phyloP scores from a whole-genome alignment of 495 filamentous ascomycete species.

The Bombardia bombarda region DNA sequence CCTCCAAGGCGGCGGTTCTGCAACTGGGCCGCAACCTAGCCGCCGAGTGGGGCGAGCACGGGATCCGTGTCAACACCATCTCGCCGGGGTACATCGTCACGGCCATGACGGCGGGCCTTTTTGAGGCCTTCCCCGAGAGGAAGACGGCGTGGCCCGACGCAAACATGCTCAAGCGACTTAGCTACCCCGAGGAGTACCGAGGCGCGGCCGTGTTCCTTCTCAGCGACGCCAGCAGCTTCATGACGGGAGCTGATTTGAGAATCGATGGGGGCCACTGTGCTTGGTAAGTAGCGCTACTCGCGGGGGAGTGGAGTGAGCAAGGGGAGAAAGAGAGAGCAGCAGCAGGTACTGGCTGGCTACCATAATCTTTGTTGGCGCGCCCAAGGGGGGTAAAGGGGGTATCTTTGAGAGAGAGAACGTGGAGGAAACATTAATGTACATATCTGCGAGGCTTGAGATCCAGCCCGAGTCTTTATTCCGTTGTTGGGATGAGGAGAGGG shows the following conservation, averaged over 20 bases:
- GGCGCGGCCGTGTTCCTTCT: constrained; percentile 78
- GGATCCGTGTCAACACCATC: constrained; percentile 91
- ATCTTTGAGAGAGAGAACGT: too few relatives aligned
- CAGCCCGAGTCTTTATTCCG: too few relatives aligned
- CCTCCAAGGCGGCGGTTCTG: constrained; percentile 80
- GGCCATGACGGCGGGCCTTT: constrained; percentile 78
- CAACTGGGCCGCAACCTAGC: constrained; percentile 84
- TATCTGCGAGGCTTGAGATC: too few relatives aligned
- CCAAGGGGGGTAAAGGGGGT: too few relatives aligned
- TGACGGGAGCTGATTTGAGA: constrained; percentile 72
- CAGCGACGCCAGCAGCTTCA: constrained; percentile 79
- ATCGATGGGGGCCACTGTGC: constrained; percentile 78
- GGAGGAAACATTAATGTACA: too few relatives aligned
- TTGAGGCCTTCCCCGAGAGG: constrained; percentile 67
- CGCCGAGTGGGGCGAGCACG: constrained; percentile 74
- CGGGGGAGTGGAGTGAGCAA: too few relatives aligned
- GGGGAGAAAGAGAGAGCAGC: too few relatives aligned
- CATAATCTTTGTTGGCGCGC: too few relatives aligned
- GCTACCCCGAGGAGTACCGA: constrained; percentile 71
- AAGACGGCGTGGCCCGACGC: constrained; percentile 70
- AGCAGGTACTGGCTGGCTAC: too few relatives aligned
- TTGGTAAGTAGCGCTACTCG: constrained; percentile 61
- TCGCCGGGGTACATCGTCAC: constrained; percentile 94
- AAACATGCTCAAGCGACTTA: constrained; percentile 82
- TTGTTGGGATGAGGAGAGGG: too few relatives aligned